Conservation (phyloP, 2,329 filamentous ascomycete species). For the Verticillium albo-atrum region DNA sequence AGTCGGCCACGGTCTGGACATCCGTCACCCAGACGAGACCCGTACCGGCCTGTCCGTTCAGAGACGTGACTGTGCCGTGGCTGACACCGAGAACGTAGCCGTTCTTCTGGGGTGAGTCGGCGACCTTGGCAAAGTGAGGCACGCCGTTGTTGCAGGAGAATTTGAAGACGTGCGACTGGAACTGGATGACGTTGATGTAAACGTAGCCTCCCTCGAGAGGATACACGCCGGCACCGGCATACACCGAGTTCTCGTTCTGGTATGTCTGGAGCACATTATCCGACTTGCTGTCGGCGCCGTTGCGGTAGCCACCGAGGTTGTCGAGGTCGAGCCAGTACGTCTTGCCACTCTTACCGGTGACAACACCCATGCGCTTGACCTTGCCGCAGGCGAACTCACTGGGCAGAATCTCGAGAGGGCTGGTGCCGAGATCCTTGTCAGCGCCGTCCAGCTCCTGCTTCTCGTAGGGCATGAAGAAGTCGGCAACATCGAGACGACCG, state of each 20-base stretch:
- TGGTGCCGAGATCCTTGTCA: conserved; percentile 43
- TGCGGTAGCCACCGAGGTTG: conserved; percentile 31
- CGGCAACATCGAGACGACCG: conserved; percentile 37
- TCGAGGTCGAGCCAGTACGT: conserved; percentile 37
- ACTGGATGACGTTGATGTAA: conserved; percentile 47
- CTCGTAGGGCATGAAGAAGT: conserved; percentile 51
- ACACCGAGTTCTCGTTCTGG: conserved; percentile 37
- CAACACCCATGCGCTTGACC: conserved; percentile 41
- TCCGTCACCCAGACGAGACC: conserved; percentile 53
- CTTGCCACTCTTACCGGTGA: conserved; percentile 46
- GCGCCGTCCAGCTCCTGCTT: conserved; percentile 43
- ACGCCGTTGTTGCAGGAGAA: conserved; percentile 48
- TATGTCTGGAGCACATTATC: conserved; percentile 40
- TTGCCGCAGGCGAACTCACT: conserved; percentile 35
- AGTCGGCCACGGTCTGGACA: conserved; percentile 29
- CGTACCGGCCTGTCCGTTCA: conserved; percentile 46
- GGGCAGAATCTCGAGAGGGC: conserved; percentile 35
- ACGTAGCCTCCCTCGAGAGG: conserved; percentile 43
- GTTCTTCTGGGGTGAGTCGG: conserved; percentile 42
- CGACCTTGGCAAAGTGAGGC: conserved; percentile 48
- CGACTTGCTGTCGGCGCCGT: conserved; percentile 22
- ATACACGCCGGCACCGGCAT: conserved; percentile 39
- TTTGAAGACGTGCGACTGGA: conserved; percentile 52
- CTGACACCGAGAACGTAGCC: conserved; percentile 50
- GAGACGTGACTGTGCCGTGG: conserved; percentile 50